Evolutionary conservation across 2,329 filamentous ascomycete species (phyloP), one percentile per base, ranked within the genome.

Genomic region (Alternaria dauci): DNA sequence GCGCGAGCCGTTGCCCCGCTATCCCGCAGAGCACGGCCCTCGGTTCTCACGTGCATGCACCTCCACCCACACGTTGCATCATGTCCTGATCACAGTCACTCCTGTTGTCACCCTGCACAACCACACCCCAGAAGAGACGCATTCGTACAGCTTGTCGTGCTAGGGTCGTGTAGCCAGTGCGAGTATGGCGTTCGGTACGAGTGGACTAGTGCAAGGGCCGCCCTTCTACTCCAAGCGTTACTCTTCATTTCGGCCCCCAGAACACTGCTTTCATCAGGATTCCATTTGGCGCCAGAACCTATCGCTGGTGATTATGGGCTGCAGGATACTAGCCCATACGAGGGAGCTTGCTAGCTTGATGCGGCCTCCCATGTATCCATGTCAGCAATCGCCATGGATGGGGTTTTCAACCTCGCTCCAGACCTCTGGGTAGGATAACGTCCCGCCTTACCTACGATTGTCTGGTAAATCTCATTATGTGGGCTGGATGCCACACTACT

Each of bases 311-410:
- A 65, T 63, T 50, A 62, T 50, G 55, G 58, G 59, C 55, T 73
- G 68, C 70, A 71, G 59, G 53, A 54, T 8, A 59, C 61, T 62
- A 71, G 54, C 53, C 61, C 60, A 39, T 25, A 44, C 50, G 32
- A 18, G 66, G 68, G 42, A 67, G 26, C n/a, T 14, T 32, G 43
- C 73, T 75, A 74, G 63, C 74, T 61, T 59, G 46, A 69, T 71
- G 56, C 67, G 66, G 63, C 61, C 36, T 51, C 36, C 58, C 48
- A 54, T 55, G 57, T 48, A 63, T 61, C 65, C 59, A 64, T 73
- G 73, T 71, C 65, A 72, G 71, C 72, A 71, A 56, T 61, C 61
- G 58, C 60, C 64, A 67, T 68, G 62, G 65, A 58, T 65, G 56
- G 58, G 52, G 34, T 59, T 52, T 55, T 55, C 52, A 44, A 59